These are phyloP conservation scores for Pleurotus giganteus DNA, from an alignment of 768 basidiomycete genomes.

Conservation along the genomic window DNA sequence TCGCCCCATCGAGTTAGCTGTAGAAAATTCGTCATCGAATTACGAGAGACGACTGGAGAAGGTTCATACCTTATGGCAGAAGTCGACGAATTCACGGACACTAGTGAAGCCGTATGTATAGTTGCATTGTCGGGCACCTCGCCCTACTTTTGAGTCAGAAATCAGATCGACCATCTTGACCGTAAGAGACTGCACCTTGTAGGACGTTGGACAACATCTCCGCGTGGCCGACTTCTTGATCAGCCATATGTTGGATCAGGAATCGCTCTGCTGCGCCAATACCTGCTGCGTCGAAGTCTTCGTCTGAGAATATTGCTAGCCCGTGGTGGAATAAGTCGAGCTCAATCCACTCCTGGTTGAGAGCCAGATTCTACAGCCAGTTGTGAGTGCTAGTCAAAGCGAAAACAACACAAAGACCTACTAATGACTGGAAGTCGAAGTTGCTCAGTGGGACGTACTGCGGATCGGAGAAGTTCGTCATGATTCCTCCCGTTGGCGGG, in stretches of 20 bases:
- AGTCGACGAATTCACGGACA: conserved; percentile 59
- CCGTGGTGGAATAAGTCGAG: conserved; percentile 59
- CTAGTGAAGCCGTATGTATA: conserved; percentile 56
- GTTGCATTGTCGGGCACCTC: conserved; percentile 51
- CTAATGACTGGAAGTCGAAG: conserved; percentile 53
- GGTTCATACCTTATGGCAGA: conserved; percentile 51
- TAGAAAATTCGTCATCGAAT: not conserved
- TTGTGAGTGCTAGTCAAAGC: not conserved
- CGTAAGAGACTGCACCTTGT: conserved; percentile 24
- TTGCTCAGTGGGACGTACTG: conserved; percentile 32
- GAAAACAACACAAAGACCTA: conserved; percentile 13
- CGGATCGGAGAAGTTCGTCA: conserved; percentile 16
- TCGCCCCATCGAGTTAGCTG: conserved; percentile 53
- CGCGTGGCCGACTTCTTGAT: conserved; percentile 65
- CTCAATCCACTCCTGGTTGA: conserved; percentile 68
- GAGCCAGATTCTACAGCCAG: conserved; percentile 40
- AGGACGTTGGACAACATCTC: conserved; percentile 51
- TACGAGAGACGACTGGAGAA: too few species aligned
- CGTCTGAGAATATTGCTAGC: conserved; percentile 47
- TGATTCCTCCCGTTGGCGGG: not conserved
- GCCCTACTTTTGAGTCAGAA: conserved; percentile 19
- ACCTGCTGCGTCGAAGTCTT: conserved; percentile 56
- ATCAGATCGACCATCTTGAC: conserved; percentile 3
- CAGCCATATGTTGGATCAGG: conserved; percentile 61
- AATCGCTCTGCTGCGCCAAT: conserved; percentile 50